These are phyloP conservation scores for Ceratobasidium papillatum DNA, from an alignment of 1,284 basidiomycete genomes.

Conservation along the genomic window DNA sequence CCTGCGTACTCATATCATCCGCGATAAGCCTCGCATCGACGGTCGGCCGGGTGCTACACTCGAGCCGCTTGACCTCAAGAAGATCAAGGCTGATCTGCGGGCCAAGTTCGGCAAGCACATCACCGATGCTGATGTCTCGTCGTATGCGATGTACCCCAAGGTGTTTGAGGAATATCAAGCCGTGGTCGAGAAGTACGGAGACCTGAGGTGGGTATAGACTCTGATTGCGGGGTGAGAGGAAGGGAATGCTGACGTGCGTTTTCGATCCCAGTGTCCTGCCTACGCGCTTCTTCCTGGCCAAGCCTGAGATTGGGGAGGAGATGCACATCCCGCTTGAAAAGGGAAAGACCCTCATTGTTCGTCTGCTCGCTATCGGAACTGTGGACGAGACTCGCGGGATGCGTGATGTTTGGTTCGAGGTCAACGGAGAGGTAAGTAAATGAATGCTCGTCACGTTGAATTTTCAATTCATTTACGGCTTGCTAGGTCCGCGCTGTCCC, in stretches of 20 bases:
- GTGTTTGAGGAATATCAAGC: slow-evolving; percentile 98
- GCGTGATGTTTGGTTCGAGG: slow-evolving; percentile 98
- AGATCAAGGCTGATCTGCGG: slow-evolving; percentile 91
- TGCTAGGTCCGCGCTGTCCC: slow-evolving; percentile 85
- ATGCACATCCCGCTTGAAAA: slow-evolving; percentile 97
- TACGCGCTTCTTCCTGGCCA: slow-evolving; percentile 96
- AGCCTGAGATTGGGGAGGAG: slow-evolving; percentile 92
- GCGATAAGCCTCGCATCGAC: slow-evolving; percentile 93
- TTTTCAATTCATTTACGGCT: slow-evolving; percentile 32
- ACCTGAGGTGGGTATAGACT: slow-evolving; percentile 73
- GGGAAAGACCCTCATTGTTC: slow-evolving; percentile 96
- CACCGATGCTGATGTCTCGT: slow-evolving; percentile 90
- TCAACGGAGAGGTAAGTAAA: slow-evolving; percentile 84
- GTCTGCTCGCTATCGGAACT: slow-evolving; percentile 93
- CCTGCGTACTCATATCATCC: slow-evolving; percentile 89
- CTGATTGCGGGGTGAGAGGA: slow-evolving; percentile 30
- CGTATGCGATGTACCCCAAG: slow-evolving; percentile 97
- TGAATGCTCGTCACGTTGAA: not conserved
- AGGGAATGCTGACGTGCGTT: slow-evolving; percentile 6
- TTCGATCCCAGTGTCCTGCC: slow-evolving; percentile 75
- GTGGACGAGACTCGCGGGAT: slow-evolving; percentile 91
- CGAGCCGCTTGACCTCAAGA: slow-evolving; percentile 92
- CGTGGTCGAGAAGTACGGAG: slow-evolving; percentile 95
- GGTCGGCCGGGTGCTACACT: slow-evolving; percentile 90
- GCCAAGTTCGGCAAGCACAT: slow-evolving; percentile 96